phyloP scores from a whole-genome alignment of 1,139 yeast genomes.

The Pneumocystis jirovecii region DNA sequence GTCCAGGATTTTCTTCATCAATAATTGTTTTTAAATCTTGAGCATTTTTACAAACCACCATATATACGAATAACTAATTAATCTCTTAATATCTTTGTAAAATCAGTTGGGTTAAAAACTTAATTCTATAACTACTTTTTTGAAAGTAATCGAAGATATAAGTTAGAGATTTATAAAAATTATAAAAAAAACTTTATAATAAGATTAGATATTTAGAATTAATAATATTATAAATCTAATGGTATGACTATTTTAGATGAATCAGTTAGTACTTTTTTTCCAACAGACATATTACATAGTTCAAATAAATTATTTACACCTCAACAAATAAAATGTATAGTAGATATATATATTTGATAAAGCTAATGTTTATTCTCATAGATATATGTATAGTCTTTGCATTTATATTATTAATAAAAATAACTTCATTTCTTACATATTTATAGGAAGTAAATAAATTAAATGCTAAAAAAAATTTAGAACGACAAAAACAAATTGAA shows the following conservation, averaged over 20 bases:
- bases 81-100: background rate
- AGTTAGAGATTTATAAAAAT: background rate
- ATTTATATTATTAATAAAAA: background rate
- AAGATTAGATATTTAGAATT: background rate
- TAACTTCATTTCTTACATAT: background rate
- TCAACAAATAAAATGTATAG: constrained; percentile 11
- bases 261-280: background rate
- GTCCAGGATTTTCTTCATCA: constrained; percentile 20
- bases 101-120: background rate
- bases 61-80: background rate
- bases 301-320: constrained; percentile 5
- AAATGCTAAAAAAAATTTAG: constrained; percentile 16
- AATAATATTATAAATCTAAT: background rate
- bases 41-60: background rate
- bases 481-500: constrained; percentile 10
- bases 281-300: background rate
- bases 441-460: constrained; percentile 15
- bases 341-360: background rate
- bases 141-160: background rate
- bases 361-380: background rate
- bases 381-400: background rate
- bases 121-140: background rate
- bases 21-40: background rate
- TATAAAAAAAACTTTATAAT: background rate
- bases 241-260: background rate